A percentile compares a stretch with the other conserved stretches of the same genome.
Evolutionary conservation across 2,329 filamentous ascomycete genomes (phyloP).

Genomic region (Curvularia sp.): DNA sequence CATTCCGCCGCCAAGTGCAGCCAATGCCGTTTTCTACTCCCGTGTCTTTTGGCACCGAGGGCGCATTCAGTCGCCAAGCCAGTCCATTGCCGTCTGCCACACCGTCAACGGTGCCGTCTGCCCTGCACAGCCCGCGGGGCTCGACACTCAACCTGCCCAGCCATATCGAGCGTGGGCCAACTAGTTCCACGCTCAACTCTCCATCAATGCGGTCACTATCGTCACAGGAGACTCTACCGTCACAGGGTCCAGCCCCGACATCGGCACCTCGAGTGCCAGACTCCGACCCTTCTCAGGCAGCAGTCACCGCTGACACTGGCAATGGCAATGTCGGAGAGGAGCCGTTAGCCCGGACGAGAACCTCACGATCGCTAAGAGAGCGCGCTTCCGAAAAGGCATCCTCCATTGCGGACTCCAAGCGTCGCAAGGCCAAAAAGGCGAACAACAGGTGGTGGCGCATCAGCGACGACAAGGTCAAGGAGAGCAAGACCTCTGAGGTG

Average conservation of each 20-base stretch:
- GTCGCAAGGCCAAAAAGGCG: conserved; percentile 64
- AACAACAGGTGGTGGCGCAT: conserved; percentile 95
- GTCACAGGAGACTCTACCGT: conserved; percentile 41
- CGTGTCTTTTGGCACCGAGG: conserved; percentile 76
- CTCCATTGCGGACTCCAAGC: conserved; percentile 56
- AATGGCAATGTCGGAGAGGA: conserved; percentile 19
- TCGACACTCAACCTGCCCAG: conserved; percentile 42
- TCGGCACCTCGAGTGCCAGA: conserved; percentile 42
- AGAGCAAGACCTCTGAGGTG: conserved; percentile 90
- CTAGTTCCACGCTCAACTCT: conserved; percentile 37
- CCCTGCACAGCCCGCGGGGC: conserved; percentile 57
- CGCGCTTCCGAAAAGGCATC: conserved; percentile 41
- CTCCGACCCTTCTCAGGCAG: conserved; percentile 28
- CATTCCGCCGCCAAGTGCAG: conserved; percentile 85
- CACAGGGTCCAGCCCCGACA: conserved; percentile 38
- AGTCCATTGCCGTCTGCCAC: conserved; percentile 56
- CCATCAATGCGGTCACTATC: conserved; percentile 45
- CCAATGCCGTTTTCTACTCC: conserved; percentile 82
- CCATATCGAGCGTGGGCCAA: conserved; percentile 35
- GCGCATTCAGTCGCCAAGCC: conserved; percentile 70
- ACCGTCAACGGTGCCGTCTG: conserved; percentile 46
- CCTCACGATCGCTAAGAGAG: conserved; percentile 42
- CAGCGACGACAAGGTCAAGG: conserved; percentile 95
- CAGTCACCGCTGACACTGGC: conserved; percentile 22
- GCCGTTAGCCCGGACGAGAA: conserved; percentile 35